Conservation (phyloP, 768 basidiomycete genomes). For the Psilocybe azurescens region DNA sequence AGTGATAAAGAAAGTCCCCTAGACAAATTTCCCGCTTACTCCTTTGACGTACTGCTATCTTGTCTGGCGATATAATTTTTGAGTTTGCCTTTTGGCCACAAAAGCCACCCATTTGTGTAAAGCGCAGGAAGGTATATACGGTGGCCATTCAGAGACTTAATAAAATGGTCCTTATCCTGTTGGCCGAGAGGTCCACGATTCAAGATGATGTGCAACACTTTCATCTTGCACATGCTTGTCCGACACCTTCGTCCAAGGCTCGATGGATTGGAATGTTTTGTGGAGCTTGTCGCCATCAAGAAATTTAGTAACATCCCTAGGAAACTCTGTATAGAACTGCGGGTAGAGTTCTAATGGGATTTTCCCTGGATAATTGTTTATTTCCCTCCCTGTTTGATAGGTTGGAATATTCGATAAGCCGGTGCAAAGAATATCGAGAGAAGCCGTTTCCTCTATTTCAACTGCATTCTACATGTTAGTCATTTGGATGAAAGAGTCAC, state of each 20-base stretch:
- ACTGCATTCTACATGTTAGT: background rate
- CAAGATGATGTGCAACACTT: background rate
- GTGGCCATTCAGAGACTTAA: background rate
- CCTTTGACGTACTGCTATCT: background rate
- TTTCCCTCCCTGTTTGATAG: background rate
- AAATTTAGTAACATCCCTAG: background rate
- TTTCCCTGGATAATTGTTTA: background rate
- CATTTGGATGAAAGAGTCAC: too few species aligned
- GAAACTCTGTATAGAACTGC: background rate
- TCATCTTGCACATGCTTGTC: background rate
- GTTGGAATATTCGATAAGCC: background rate
- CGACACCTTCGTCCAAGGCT: background rate
- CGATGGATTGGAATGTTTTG: background rate
- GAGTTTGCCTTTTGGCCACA: background rate
- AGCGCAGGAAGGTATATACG: background rate
- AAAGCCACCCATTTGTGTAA: background rate
- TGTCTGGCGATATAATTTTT: background rate
- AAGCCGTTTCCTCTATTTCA: constrained; percentile 8
- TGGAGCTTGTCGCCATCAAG: background rate
- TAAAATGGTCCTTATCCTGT: background rate
- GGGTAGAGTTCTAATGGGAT: background rate
- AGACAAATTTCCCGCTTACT: background rate
- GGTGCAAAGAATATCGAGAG: background rate
- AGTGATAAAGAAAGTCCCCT: background rate
- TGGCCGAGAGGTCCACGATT: background rate